Evolutionary conservation across 1,139 yeast species (phyloP).

Genomic region (Protomyces inouyei): DNA sequence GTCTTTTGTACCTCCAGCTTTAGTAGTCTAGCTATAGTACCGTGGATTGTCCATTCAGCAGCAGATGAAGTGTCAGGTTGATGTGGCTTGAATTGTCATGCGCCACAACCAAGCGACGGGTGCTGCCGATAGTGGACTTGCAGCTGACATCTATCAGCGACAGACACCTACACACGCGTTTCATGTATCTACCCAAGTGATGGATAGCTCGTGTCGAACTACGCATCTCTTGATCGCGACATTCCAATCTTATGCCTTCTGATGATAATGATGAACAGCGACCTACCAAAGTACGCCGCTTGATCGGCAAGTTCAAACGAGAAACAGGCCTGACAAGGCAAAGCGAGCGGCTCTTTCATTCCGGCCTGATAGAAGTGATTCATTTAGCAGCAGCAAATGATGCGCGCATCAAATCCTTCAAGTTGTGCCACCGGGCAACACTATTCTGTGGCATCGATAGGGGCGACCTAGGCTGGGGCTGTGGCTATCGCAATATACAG

Average conservation of each 20-base stretch:
- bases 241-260: background rate
- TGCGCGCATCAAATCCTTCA: background rate
- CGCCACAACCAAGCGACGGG: too few species aligned
- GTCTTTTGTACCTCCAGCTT: too few species aligned
- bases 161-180: too few species aligned
- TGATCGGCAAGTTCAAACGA: background rate
- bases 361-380: background rate
- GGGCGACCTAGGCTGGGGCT: constrained; percentile 28
- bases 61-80: too few species aligned
- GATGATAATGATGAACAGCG: background rate
- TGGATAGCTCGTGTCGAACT: too few species aligned
- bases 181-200: too few species aligned
- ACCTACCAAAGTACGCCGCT: background rate
- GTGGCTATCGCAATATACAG: constrained; percentile 29
- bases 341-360: background rate
- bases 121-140: too few species aligned
- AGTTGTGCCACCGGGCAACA: background rate
- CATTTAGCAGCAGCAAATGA: background rate
- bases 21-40: too few species aligned
- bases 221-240: too few species aligned
- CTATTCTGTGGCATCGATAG: background rate
- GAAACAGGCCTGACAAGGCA: background rate
- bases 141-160: too few species aligned
- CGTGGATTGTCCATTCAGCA: too few species aligned
- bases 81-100: too few species aligned